These are phyloP conservation scores for Tuber borchii DNA, from an alignment of 495 filamentous ascomycete genomes.

Conservation along the genomic window DNA sequence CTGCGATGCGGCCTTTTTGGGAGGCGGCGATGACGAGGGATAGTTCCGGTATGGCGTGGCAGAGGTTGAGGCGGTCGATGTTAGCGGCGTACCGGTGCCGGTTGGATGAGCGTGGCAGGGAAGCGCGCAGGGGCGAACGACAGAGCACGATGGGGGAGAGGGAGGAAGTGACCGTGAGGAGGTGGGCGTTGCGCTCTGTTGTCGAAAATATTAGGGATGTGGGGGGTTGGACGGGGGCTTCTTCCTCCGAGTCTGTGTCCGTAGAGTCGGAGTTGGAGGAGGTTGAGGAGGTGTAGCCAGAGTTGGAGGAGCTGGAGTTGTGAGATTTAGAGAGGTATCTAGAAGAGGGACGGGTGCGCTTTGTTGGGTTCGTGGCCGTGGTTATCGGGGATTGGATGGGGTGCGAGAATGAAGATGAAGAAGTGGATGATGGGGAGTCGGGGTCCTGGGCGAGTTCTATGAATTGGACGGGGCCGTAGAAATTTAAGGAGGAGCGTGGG, in stretches of 20 bases:
- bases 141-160: conserved; percentile 49
- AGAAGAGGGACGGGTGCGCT: neutral
- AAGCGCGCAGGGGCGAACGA: conserved; percentile 45
- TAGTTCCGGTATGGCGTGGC: conserved; percentile 68
- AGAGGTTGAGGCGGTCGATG: conserved; percentile 69
- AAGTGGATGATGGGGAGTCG: conserved; percentile 7
- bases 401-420: neutral
- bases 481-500: neutral
- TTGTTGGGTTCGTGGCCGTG: neutral
- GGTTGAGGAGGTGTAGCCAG: conserved; percentile 1
- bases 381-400: neutral
- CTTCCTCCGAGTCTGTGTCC: conserved; percentile 12
- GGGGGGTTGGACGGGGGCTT: conserved; percentile 21
- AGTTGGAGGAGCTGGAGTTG: conserved; percentile 6
- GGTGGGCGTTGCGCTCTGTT: conserved; percentile 52
- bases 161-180: conserved; percentile 50
- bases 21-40: conserved; percentile 68
- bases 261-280: neutral
- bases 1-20: conserved; percentile 64
- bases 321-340: conserved; percentile 18
- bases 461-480: conserved; percentile 15
- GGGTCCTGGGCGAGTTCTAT: conserved; percentile 17
- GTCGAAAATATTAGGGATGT: conserved; percentile 50
- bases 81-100: conserved; percentile 44
- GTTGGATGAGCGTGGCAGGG: conserved; percentile 42